These are phyloP conservation scores for Fusarium pseudonygamai DNA, from an alignment of 2,329 filamentous ascomycete genomes.

Conservation along the genomic window DNA sequence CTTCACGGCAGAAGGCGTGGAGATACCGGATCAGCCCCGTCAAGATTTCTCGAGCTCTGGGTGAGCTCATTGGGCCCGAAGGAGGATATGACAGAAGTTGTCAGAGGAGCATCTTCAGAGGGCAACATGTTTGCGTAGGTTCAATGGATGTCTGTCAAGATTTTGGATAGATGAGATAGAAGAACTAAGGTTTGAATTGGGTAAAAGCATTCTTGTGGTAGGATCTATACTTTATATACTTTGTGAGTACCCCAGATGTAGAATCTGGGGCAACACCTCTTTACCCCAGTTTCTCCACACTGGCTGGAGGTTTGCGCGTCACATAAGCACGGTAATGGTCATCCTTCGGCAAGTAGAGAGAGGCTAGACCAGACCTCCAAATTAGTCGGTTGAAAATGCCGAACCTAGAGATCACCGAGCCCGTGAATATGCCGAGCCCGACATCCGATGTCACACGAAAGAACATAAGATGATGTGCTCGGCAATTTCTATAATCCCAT, in stretches of 20 bases:
- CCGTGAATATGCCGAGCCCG: not conserved
- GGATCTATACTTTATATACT: not conserved
- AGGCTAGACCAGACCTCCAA: not conserved
- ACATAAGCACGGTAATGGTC: no score
- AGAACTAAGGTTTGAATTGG: accelerated
- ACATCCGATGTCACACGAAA: not conserved
- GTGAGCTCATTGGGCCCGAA: not conserved
- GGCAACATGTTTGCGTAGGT: not conserved
- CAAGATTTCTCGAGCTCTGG: not conserved
- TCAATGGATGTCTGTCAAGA: accelerated
- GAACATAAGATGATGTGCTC: not conserved
- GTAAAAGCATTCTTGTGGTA: accelerated
- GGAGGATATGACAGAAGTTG: not conserved
- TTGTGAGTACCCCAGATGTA: not conserved
- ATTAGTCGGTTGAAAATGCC: not conserved
- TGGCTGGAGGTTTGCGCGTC: accelerated
- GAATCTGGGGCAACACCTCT: not conserved
- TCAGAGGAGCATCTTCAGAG: not conserved
- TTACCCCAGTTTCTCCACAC: not conserved
- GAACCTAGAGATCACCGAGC: not conserved
- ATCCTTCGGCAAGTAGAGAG: accelerated
- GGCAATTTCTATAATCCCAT: not conserved
- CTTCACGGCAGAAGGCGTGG: not conserved
- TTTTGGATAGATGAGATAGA: accelerated
- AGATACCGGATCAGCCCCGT: not conserved